Evolutionary conservation across 352 stramenopile genomes (phyloP).

Genomic region (Nothophytophthora sp.): DNA sequence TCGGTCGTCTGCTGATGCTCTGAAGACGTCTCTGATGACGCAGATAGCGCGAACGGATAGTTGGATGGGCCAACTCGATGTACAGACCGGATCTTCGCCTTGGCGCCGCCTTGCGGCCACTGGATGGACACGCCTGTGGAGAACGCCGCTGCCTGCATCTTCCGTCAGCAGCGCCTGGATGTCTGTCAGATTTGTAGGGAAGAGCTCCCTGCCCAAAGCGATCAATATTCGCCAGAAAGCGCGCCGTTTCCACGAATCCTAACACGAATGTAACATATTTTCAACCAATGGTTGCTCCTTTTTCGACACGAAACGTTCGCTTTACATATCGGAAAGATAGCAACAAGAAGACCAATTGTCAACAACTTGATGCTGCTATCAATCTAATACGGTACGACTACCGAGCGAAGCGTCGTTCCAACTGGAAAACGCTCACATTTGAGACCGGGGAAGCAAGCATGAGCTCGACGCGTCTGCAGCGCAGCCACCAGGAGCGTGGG

Average conservation of each 20-base stretch:
- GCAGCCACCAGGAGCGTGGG: constrained; percentile 28
- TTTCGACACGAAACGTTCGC: not conserved
- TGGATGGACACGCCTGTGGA: constrained; percentile 60
- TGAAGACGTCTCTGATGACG: not conserved
- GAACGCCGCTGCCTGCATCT: constrained; percentile 51
- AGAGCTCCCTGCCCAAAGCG: constrained; percentile 6
- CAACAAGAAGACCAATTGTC: too few species aligned
- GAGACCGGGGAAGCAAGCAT: constrained; percentile 1
- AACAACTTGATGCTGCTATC: not conserved
- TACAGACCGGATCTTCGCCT: not conserved
- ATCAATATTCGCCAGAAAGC: too few species aligned
- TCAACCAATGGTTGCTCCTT: constrained; percentile 12
- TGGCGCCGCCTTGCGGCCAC: constrained; percentile 21
- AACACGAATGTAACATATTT: constrained; percentile 12
- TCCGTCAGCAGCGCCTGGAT: too few species aligned
- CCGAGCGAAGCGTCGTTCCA: not conserved
- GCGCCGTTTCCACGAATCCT: too few species aligned
- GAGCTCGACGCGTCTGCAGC: constrained; percentile 28
- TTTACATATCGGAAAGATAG: not conserved
- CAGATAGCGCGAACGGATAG: constrained; percentile 29
- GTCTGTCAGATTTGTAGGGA: too few species aligned
- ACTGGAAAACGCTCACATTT: not conserved
- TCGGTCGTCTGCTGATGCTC: constrained; percentile 19
- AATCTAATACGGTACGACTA: not conserved
- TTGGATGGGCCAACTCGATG: not conserved